phyloP scores from a whole-genome alignment of 1,139 yeast species.

The Trichomonascaceae sp. region DNA sequence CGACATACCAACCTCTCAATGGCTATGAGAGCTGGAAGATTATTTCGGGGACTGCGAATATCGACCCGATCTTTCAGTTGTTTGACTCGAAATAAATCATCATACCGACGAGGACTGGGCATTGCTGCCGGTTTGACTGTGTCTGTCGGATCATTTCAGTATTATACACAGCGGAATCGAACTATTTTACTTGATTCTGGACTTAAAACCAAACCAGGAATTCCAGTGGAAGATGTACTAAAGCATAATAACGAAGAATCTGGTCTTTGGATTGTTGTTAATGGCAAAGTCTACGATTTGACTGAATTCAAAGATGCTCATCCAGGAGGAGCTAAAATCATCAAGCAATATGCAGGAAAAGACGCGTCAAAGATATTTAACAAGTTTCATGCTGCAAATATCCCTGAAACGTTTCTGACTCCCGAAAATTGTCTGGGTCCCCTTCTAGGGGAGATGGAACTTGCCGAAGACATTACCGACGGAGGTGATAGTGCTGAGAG shows the following conservation, averaged over 20 bases:
- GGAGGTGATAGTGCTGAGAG: neutral
- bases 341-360: constrained; percentile 49
- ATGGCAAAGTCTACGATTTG: constrained; percentile 48
- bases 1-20: neutral
- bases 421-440: neutral
- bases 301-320: constrained; percentile 45
- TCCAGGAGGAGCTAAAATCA: constrained; percentile 51
- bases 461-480: neutral
- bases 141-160: neutral
- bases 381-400: constrained; percentile 44
- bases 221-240: neutral
- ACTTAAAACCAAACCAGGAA: neutral
- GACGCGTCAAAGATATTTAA: constrained; percentile 58
- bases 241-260: constrained; percentile 6
- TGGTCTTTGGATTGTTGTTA: constrained; percentile 50
- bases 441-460: neutral
- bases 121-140: neutral
- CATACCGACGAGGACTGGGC: neutral
- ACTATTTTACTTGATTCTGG: neutral
- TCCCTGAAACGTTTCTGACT: constrained; percentile 3
- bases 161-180: neutral
- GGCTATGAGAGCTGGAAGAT: neutral
- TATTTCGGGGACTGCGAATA: neutral
- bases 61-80: neutral
- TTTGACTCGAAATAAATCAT: neutral